Conservation (phyloP, 2,329 filamentous ascomycete genomes). For the Ophiosphaerella narmari region DNA sequence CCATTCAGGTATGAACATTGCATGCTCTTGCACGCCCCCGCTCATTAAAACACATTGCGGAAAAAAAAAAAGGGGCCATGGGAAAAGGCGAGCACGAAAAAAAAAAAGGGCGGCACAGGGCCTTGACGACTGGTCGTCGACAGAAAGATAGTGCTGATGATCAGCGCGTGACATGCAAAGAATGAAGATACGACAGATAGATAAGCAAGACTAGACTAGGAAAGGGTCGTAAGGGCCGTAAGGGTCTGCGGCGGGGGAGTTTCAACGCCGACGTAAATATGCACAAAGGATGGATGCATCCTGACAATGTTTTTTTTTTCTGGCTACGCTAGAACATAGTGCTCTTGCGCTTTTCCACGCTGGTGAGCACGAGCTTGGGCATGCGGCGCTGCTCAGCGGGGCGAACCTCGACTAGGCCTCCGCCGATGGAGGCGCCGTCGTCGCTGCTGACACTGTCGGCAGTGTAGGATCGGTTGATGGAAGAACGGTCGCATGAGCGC, state of each 20-base stretch:
- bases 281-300: constrained; percentile 33
- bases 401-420: constrained; percentile 59
- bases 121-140: no score
- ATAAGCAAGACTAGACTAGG: constrained; percentile 26
- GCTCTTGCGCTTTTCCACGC: constrained; percentile 87
- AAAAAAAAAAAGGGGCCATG: no score
- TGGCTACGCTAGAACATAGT: constrained; percentile 57
- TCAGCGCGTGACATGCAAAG: constrained; percentile 25
- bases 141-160: constrained; percentile 24
- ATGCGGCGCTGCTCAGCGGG: constrained; percentile 70
- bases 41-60: constrained; percentile 42
- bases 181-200: constrained; percentile 14
- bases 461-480: constrained; percentile 53
- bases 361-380: constrained; percentile 84
- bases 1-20: no score
- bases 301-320: constrained; percentile 13
- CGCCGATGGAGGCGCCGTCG: constrained; percentile 59
- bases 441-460: constrained; percentile 70
- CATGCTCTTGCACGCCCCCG: constrained; percentile 12
- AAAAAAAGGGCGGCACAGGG: no score
- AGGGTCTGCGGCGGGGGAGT: constrained; percentile 25
- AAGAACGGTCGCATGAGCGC: constrained; percentile 40
- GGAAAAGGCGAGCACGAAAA: no score
- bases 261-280: constrained; percentile 38
- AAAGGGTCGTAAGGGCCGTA: constrained; percentile 47